Evolutionary conservation across 2,329 filamentous ascomycete genomes (phyloP).

Genomic region (Talaromyces sp.): DNA sequence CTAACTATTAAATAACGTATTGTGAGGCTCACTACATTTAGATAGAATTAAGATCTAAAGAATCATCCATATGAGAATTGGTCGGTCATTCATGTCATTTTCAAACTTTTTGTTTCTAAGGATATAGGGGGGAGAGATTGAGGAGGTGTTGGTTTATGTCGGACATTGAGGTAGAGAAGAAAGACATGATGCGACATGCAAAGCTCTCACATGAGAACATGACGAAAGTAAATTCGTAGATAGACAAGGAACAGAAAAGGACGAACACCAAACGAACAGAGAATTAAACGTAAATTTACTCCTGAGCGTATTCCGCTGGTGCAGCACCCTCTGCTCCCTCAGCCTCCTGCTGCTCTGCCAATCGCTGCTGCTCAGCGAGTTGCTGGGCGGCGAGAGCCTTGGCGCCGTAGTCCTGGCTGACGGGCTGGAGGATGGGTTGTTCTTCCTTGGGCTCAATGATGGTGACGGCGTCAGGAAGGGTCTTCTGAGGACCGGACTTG

Average conservation of each 20-base stretch:
- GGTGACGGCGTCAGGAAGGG: slow-evolving; percentile 95
- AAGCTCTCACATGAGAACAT: slow-evolving; percentile 15
- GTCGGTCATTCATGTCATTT: slow-evolving; percentile 18
- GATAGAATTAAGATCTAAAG: not conserved
- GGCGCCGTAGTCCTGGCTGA: slow-evolving; percentile 97
- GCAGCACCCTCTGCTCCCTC: slow-evolving; percentile 45
- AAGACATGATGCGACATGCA: slow-evolving; percentile 19
- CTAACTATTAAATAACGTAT: not conserved
- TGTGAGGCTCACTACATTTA: not conserved
- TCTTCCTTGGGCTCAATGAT: slow-evolving; percentile 99
- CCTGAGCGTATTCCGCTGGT: slow-evolving; percentile 44
- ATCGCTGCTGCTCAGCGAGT: slow-evolving; percentile 54
- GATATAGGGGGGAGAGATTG: not conserved
- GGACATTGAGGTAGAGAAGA: slow-evolving; percentile 3
- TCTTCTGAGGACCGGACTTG: slow-evolving; percentile 97
- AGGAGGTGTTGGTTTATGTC: slow-evolving; percentile 7
- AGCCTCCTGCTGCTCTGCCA: slow-evolving; percentile 56
- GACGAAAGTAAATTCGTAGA: slow-evolving; percentile 17
- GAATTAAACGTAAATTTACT: slow-evolving; percentile 38
- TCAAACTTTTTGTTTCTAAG: slow-evolving; percentile 14
- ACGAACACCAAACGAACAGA: slow-evolving; percentile 22
- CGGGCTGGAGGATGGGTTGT: slow-evolving; percentile 87
- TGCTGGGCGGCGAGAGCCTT: slow-evolving; percentile 70
- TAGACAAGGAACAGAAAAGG: not conserved
- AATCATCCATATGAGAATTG: not conserved